Conservation (phyloP, 2,329 filamentous ascomycete genomes). For the Talaromyces funiculosus region DNA sequence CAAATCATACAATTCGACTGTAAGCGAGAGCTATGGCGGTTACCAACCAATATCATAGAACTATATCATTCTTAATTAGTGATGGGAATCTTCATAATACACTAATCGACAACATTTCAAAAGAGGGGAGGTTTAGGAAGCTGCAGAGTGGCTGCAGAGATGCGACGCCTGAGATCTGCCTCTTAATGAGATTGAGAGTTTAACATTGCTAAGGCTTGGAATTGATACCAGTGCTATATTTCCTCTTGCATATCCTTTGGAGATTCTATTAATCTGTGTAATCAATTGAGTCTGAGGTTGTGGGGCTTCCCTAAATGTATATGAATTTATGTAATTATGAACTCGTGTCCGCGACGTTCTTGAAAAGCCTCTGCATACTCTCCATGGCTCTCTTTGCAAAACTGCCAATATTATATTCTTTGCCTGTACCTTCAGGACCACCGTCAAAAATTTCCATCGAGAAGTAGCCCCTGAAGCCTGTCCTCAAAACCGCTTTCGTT, state of each 20-base stretch:
- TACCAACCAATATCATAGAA: too few relatives aligned
- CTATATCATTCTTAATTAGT: too few relatives aligned
- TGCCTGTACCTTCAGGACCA: slow-evolving; percentile 50
- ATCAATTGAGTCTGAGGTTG: not conserved
- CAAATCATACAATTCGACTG: too few relatives aligned
- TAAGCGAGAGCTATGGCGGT: too few relatives aligned
- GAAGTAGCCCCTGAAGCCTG: slow-evolving; percentile 63
- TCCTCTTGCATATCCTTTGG: not conserved
- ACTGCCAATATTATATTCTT: slow-evolving; percentile 43
- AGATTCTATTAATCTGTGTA: too few relatives aligned
- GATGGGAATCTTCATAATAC: not conserved
- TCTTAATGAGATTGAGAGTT: not conserved
- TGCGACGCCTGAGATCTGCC: not conserved
- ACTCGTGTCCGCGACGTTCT: slow-evolving; percentile 20
- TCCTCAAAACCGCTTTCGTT: slow-evolving; percentile 58
- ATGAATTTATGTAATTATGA: not conserved
- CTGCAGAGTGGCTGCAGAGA: slow-evolving; percentile 4
- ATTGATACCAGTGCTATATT: not conserved
- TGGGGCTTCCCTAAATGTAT: not conserved
- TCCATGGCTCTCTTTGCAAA: slow-evolving; percentile 51
- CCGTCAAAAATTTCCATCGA: slow-evolving; percentile 66
- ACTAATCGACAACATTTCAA: slow-evolving; percentile 1
- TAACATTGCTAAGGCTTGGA: too few relatives aligned
- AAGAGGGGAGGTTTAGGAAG: not conserved
- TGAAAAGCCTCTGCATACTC: slow-evolving; percentile 42